Evolutionary conservation across 1,284 basidiomycete species (phyloP).

Genomic region (Austropuccinia psidii): DNA sequence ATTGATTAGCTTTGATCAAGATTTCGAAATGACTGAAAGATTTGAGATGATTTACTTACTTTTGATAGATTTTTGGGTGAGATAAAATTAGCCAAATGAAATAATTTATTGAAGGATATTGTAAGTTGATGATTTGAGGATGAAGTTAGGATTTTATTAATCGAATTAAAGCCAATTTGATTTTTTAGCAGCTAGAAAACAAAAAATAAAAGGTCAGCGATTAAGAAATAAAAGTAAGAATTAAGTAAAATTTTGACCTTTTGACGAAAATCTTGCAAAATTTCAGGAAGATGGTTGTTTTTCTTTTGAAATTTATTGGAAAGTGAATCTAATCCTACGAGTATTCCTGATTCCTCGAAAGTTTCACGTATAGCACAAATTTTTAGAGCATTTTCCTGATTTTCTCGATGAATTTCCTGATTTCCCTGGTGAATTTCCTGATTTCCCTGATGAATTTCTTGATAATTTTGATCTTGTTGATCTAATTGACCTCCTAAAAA

Average conservation of each 20-base stretch:
- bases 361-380: conserved; percentile 43
- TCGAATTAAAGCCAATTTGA: no score
- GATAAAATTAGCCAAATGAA: conserved; percentile 40
- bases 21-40: no score
- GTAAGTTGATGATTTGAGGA: no score
- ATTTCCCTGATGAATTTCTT: neutral
- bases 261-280: conserved; percentile 19
- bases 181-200: no score
- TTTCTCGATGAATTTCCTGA: neutral
- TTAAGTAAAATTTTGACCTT: no score
- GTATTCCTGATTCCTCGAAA: conserved; percentile 43
- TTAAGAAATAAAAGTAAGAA: no score
- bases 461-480: conserved; percentile 4
- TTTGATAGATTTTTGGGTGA: neutral
- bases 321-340: conserved; percentile 35
- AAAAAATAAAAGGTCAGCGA: no score
- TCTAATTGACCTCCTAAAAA: conserved; percentile 41
- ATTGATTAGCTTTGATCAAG: conserved; percentile 5
- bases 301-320: no score
- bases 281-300: neutral
- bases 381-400: conserved; percentile 31
- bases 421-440: neutral
- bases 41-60: neutral
- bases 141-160: no score
- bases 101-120: no score